Evolutionary conservation across 192 early-diverging fungal genomes (phyloP).

Genomic region (Podochytrium sp.): DNA sequence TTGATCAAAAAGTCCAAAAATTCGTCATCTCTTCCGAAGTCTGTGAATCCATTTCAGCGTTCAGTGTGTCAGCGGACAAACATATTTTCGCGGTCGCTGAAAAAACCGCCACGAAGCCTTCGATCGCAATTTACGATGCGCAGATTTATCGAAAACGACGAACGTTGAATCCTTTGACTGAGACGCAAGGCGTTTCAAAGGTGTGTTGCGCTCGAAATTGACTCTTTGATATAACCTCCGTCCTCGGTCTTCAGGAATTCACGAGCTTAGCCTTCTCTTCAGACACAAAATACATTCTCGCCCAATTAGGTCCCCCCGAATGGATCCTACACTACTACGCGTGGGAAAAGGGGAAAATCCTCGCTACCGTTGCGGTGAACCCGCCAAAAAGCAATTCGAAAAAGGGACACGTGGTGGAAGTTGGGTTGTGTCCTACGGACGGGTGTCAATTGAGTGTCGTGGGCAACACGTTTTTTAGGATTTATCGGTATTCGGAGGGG

Average conservation of each 20-base stretch:
- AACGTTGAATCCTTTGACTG: constrained; percentile 24
- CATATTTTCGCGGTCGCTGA: constrained; percentile 56
- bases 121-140: constrained; percentile 50
- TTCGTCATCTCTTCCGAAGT: constrained; percentile 46
- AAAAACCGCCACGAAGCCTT: constrained; percentile 31
- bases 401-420: constrained; percentile 30
- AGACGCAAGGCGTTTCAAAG: constrained; percentile 23
- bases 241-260: constrained; percentile 49
- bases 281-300: constrained; percentile 55
- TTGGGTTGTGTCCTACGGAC: constrained; percentile 50
- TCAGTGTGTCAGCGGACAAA: constrained; percentile 49
- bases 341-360: constrained; percentile 61
- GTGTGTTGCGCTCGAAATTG: constrained; percentile 18
- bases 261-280: constrained; percentile 47
- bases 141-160: constrained; percentile 48
- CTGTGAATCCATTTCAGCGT: constrained; percentile 41
- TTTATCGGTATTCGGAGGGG: constrained; percentile 53
- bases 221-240: background rate
- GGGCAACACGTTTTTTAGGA: constrained; percentile 30
- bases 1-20: constrained; percentile 50
- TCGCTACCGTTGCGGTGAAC: constrained; percentile 35
- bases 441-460: constrained; percentile 46
- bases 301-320: constrained; percentile 50
- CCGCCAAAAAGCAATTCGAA: constrained; percentile 1
- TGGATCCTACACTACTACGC: constrained; percentile 53